A percentile compares a stretch with the other conserved stretches of the same genome.
Evolutionary conservation across 2,329 filamentous ascomycete genomes (phyloP).

Genomic region (Monilinia polystroma): DNA sequence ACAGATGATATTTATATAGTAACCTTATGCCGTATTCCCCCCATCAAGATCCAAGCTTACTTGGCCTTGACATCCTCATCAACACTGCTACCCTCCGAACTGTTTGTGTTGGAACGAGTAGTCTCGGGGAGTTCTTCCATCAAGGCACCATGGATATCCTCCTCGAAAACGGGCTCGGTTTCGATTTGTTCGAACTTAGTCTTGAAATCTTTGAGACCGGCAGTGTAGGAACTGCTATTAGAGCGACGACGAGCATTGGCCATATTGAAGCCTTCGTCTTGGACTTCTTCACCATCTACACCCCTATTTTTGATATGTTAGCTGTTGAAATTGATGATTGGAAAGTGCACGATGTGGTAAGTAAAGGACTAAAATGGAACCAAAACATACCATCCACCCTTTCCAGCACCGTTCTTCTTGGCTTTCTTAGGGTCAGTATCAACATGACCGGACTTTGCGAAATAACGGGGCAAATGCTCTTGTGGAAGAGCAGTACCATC

Average conservation of each 20-base stretch:
- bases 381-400: constrained; percentile 81
- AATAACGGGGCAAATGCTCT: constrained; percentile 85
- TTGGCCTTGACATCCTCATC: constrained; percentile 46
- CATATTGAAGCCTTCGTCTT: constrained; percentile 81
- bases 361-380: neutral
- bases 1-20: constrained; percentile 6
- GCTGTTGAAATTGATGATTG: constrained; percentile 14
- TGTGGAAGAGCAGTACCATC: constrained; percentile 66
- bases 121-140: constrained; percentile 32
- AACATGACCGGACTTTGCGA: constrained; percentile 80
- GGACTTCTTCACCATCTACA: constrained; percentile 74
- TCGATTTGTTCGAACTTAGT: constrained; percentile 96
- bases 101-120: constrained; percentile 39
- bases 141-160: constrained; percentile 69
- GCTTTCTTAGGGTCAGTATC: constrained; percentile 86
- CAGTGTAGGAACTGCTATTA: constrained; percentile 78
- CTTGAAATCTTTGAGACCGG: constrained; percentile 76
- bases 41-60: constrained; percentile 35
- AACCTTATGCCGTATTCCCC: neutral
- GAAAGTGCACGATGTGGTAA: constrained; percentile 11
- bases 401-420: constrained; percentile 94
- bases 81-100: constrained; percentile 38
- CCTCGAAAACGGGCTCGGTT: constrained; percentile 87
- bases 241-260: constrained; percentile 85
- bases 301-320: constrained; percentile 60